Evolutionary conservation across 2,329 filamentous ascomycete genomes (phyloP).

Genomic region (Xylariaceae sp.): DNA sequence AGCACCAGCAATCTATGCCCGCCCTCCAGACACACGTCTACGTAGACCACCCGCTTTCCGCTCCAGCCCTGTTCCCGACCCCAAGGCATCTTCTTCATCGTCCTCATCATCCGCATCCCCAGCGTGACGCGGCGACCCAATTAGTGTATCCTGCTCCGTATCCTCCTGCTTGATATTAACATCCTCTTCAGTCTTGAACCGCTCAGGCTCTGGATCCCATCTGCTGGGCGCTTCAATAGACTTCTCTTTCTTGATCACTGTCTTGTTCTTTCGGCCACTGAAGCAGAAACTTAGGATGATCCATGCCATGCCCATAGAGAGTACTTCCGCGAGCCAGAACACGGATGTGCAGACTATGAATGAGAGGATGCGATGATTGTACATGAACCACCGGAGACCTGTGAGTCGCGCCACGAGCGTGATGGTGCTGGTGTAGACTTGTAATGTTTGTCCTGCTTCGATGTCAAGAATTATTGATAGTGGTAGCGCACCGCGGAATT

Average conservation of each 20-base stretch:
- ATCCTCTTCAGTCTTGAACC: constrained; percentile 18
- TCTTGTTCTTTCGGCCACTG: constrained; percentile 27
- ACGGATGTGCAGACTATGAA: constrained; percentile 65
- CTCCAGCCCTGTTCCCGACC: constrained; percentile 20
- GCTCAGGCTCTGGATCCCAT: constrained; percentile 1
- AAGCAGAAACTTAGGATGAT: constrained; percentile 43
- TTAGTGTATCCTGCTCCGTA: constrained; percentile 18
- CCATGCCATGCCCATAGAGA: constrained; percentile 67
- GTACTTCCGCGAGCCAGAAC: constrained; percentile 77
- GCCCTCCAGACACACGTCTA: constrained; percentile 21
- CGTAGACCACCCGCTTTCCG: constrained; percentile 18
- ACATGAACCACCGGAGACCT: constrained; percentile 83
- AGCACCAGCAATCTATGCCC: neutral
- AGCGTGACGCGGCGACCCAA: constrained; percentile 8
- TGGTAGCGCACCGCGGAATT: constrained; percentile 55
- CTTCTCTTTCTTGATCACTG: neutral
- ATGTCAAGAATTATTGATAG: constrained; percentile 59
- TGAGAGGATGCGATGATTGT: constrained; percentile 70
- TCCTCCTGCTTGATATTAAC: constrained; percentile 23
- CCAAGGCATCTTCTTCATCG: constrained; percentile 23
- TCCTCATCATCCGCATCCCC: constrained; percentile 30
- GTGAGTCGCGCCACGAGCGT: constrained; percentile 71
- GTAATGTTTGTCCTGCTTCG: constrained; percentile 65
- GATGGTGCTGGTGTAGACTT: constrained; percentile 71
- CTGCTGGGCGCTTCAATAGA: too few relatives aligned